Base-by-base conservation (phyloP, 2,329 filamentous ascomycete genomes). In the Beauveria sp. region DNA sequence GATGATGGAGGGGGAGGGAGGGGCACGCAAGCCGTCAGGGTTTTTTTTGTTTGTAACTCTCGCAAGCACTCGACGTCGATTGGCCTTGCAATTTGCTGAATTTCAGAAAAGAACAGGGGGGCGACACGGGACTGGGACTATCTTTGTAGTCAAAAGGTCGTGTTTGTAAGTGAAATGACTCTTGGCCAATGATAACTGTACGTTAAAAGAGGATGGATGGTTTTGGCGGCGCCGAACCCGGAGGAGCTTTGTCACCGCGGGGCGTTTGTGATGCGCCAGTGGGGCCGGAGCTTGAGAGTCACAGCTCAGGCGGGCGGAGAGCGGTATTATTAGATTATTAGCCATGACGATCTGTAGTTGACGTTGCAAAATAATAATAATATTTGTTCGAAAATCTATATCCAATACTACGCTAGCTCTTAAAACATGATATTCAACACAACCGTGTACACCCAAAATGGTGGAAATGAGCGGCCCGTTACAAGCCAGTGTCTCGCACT, bases 181-280 rank as follows among this genome's bases (percentile, higher is more conserved):
- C 54, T 30, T 37, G 30, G 40, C 46, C 53, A n/a, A 41, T 9
- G 4, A 34, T 4, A 20, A 8, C 16, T 3, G 51, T 53, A 40
- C 14, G 30, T 28, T 2, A 55, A 56, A 53, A 56, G 40, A 55
- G 12, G 56, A 34, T 44, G 34, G 10, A 26, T 34, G 22, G 20
- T 52, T 20, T 18, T n/a, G 57, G 44, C 34, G 28, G 16, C 22
- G 53, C 58, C 61, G 61, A 57, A 59, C 41, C 37, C 55, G 60
- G 60, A 56, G 53, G 48, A 28, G 48, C 20, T 18, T 53, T 26
- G 46, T 59, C 47, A 59, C 47, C 47, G 56, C 57, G 50, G 40
- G 57, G 50, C 50, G 34, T 51, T 59, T 20, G 1, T 54, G 47
- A 34, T 51, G 37, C 37, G n/a, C 24, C 9, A 28, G 56, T 59